These are phyloP conservation scores for Aspergillus tanneri DNA, from an alignment of 2,329 filamentous ascomycete species.

Conservation along the genomic window DNA sequence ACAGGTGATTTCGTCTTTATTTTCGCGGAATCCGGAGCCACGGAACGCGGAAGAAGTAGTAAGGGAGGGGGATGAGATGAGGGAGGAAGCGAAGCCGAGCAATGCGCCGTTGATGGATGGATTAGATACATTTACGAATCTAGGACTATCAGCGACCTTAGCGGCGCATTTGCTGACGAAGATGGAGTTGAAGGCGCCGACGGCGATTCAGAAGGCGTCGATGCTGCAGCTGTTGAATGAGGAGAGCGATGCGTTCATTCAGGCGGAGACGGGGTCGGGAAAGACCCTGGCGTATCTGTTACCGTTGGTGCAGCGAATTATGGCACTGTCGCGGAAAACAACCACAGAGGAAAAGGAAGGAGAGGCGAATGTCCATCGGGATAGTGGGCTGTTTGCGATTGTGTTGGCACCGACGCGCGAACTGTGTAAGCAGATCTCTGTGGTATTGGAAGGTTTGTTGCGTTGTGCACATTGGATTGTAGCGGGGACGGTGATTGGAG, in stretches of 20 bases:
- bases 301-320: constrained; percentile 84
- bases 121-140: constrained; percentile 77
- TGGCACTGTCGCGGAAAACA: constrained; percentile 71
- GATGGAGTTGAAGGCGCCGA: constrained; percentile 84
- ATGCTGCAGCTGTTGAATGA: constrained; percentile 76
- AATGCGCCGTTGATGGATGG: constrained; percentile 88
- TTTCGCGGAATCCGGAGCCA: constrained; percentile 80
- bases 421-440: constrained; percentile 87
- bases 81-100: constrained; percentile 63
- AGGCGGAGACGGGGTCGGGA: constrained; percentile 94
- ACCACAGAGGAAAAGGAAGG: constrained; percentile 14
- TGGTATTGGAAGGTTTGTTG: constrained; percentile 79
- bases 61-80: constrained; percentile 37
- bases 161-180: constrained; percentile 82
- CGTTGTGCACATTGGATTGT: constrained; percentile 94
- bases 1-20: constrained; percentile 84
- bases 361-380: constrained; percentile 65
- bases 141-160: constrained; percentile 77
- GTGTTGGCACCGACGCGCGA: constrained; percentile 93
- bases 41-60: constrained; percentile 53
- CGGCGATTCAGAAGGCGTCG: constrained; percentile 88
- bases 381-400: constrained; percentile 89
- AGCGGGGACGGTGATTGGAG: constrained; percentile 76
- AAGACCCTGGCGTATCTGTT: constrained; percentile 96
- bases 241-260: constrained; percentile 89